Evolutionary conservation across 1,284 basidiomycete genomes (phyloP), one percentile per base, ranked within the genome.

Genomic region (Coniferiporia sulphurascens): DNA sequence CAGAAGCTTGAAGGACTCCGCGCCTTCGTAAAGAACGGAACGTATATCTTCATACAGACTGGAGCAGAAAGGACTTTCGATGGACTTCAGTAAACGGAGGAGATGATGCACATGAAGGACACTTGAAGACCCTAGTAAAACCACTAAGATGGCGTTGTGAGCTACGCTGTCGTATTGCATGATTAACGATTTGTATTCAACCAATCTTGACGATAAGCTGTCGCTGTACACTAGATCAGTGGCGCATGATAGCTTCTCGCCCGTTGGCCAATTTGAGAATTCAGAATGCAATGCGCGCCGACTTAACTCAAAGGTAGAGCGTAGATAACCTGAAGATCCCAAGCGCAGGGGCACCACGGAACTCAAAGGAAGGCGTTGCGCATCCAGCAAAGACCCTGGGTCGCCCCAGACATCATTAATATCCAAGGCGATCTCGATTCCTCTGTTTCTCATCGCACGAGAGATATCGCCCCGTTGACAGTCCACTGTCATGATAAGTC

Each of bases 371-470:
- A 61, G 32, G 13, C 60, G 60, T 15, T 49, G 45, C 17, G 60
- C 49, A 48, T 36, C 51, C n/a, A 36, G 46, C 22, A 57, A 19
- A 17, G 22, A 22, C 2, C 34, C 41, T 38, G 17, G 12, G 19
- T 48, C 45, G n/a, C 17, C n/a, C 7, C 46, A 27, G 12, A 27
- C 15, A 8, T 43, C 38, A 17, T 21, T 7, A 4, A 19, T 27
- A 5, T 41, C 48, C 38, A 91, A 67, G 27, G 80, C 82, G 41
- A 99, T 82, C 72, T 99, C 97, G 46, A 98, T 80, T 38, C 96
- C 97, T 65, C 97, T 87, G 72, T 99, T 99, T 45, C 97, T 86
- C 97, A 99, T 99, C 1, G 97, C 97, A 43, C 97, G 82, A 6
- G 96, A 98, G 9, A 99, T 78, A 73, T 99, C 97, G 52, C 97